Conservation (phyloP, 2,329 filamentous ascomycete species). For the Ceratocystis papillata region DNA sequence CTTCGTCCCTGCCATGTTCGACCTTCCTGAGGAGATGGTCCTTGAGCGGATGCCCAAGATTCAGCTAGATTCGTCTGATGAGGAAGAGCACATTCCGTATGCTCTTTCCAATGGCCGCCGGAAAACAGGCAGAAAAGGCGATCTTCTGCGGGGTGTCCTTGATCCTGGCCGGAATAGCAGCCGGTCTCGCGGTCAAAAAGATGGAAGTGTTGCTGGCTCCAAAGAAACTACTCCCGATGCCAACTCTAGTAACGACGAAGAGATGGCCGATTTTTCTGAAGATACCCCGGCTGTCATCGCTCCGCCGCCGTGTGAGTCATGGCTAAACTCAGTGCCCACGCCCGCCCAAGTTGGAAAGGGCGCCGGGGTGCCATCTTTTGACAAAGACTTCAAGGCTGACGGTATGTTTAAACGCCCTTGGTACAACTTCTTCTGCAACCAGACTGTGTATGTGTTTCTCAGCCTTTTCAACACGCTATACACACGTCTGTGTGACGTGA, state of each 20-base stretch:
- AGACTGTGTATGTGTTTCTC: constrained; percentile 89
- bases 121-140: constrained; percentile 64
- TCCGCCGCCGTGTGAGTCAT: constrained; percentile 36
- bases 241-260: constrained; percentile 66
- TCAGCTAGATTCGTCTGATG: constrained; percentile 59
- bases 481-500: constrained; percentile 70
- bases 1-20: constrained; percentile 68
- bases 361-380: constrained; percentile 43
- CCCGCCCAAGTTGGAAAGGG: constrained; percentile 39
- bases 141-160: constrained; percentile 75
- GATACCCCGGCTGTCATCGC: constrained; percentile 51
- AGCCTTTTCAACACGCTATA: constrained; percentile 88
- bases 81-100: constrained; percentile 61
- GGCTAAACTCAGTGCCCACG: constrained; percentile 52
- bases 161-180: constrained; percentile 65
- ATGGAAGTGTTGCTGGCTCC: constrained; percentile 68
- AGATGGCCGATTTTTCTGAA: constrained; percentile 52
- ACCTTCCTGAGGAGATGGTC: constrained; percentile 59
- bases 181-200: constrained; percentile 60
- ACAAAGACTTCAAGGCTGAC: constrained; percentile 59
- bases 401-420: constrained; percentile 68
- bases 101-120: constrained; percentile 56
- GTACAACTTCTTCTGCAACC: constrained; percentile 86
- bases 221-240: constrained; percentile 83
- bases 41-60: constrained; percentile 57